phyloP scores from a whole-genome alignment of 139 green algal genomes.

The Trebouxia sp. region DNA sequence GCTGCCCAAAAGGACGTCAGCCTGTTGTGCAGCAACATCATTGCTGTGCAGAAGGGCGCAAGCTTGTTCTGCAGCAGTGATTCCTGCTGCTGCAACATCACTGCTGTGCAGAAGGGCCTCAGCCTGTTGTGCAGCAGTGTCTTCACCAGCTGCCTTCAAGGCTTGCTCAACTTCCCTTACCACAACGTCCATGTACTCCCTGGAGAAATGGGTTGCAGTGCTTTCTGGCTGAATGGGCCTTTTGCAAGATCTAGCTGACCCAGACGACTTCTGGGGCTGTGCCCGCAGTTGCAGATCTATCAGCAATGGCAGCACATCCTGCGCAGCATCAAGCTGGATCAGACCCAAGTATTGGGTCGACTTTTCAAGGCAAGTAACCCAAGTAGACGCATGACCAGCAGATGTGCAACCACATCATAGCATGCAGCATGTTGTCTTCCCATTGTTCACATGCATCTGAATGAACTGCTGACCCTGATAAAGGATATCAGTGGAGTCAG shows the following conservation, averaged over 20 bases:
- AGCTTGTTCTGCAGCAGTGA: background rate
- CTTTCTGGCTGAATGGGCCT: background rate
- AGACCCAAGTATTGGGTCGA: too few relatives aligned
- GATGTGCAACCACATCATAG: too few relatives aligned
- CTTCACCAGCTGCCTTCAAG: background rate
- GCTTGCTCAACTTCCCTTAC: background rate
- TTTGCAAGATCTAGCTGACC: background rate
- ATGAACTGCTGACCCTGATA: too few relatives aligned
- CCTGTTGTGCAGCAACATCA: background rate
- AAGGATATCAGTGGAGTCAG: too few relatives aligned
- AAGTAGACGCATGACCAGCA: too few relatives aligned
- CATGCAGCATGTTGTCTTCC: too few relatives aligned
- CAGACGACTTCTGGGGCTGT: background rate
- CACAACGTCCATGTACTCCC: background rate
- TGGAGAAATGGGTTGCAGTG: background rate
- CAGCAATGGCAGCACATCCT: background rate
- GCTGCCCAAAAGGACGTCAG: background rate
- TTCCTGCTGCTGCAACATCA: background rate
- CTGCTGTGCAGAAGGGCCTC: background rate
- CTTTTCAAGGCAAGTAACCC: too few relatives aligned
- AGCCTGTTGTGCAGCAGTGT: background rate
- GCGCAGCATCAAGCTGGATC: too few relatives aligned
- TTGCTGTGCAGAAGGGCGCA: background rate
- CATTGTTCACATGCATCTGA: too few relatives aligned
- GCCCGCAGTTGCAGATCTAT: slow-evolving; percentile 1